Percentiles rank a stretch among this genome's conserved stretches.
Conservation (phyloP, 2,329 filamentous ascomycete genomes). For the Stachybotrys echinatus region DNA sequence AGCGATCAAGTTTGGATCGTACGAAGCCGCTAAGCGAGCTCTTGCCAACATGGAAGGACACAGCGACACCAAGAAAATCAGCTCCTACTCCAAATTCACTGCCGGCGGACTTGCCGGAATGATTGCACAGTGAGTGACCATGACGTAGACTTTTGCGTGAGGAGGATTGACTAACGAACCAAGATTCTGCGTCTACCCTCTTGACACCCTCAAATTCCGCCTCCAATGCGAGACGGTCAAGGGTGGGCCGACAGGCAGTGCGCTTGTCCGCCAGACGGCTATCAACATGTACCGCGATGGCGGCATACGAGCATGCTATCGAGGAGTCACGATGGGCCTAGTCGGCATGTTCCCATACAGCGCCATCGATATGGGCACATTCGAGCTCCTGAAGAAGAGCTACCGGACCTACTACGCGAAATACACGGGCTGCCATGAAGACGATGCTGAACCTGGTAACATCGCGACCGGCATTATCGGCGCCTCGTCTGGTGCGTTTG, state of each 20-base stretch:
- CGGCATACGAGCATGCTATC: constrained; percentile 74
- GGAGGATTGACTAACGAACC: constrained; percentile 3
- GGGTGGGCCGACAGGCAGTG: constrained; percentile 77
- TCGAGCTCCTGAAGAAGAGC: constrained; percentile 81
- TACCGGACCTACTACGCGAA: constrained; percentile 68
- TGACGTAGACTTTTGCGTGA: not conserved
- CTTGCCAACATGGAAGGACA: constrained; percentile 86
- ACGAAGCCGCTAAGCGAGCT: constrained; percentile 87
- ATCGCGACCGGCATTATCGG: constrained; percentile 85
- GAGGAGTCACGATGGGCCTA: constrained; percentile 88
- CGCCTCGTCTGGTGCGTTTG: constrained; percentile 84
- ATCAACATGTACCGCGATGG: constrained; percentile 79
- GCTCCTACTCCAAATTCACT: constrained; percentile 80
- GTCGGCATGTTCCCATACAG: constrained; percentile 97
- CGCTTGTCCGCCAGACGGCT: constrained; percentile 75
- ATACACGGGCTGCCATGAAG: constrained; percentile 66
- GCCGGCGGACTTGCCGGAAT: constrained; percentile 90
- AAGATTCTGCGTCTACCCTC: constrained; percentile 86
- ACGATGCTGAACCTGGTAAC: constrained; percentile 76
- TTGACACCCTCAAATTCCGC: constrained; percentile 75
- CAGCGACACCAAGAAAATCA: constrained; percentile 72
- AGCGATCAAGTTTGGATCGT: constrained; percentile 96
- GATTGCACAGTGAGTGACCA: constrained; percentile 73
- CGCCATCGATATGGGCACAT: constrained; percentile 92
- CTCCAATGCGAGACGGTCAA: constrained; percentile 94